Evolutionary conservation across 192 early-diverging fungal genomes (phyloP), one percentile per base, ranked within the genome.

Genomic region (Piromyces sp.): DNA sequence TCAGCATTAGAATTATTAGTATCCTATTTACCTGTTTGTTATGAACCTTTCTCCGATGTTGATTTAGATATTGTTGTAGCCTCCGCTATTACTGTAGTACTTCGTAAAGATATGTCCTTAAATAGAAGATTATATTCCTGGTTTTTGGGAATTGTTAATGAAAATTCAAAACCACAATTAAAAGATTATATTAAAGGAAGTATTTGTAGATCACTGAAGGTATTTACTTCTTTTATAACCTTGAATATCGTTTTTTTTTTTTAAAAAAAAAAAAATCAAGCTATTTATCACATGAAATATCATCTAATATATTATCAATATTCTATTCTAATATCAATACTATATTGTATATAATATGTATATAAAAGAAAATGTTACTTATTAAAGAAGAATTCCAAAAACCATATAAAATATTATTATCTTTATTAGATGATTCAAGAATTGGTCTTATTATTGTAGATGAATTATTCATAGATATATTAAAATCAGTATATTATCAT

Each of bases 21-120:
- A 29, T 87, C 87, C 16, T 90, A 92, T 80, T 93, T 93, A 79
- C 89, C 89, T 16, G 83, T 94, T 29, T 85, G 92, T 82, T 30
- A 26, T 83, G 79, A 84, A 81, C 29, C 94, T 26, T 89, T 96
- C 28, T 83, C 87, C n/a, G 84, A 89, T 30, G 87, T 90, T 28
- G 95, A 97, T 81, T 80, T 92, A 38, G 87, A 88, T 13, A 80
- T 94, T 30, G 84, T 98, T 58, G 88, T 94, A 79, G 87, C 88
- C 26, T 87, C 92, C 13, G 96, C 95, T 0, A 86, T 94, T 3
- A 87, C 88, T 30, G 96, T 97, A 26, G 94, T 97, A 14, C 82
- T 97, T 80, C 86, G 93, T 33, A 94, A 94, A 83, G 97, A 98
- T 85, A 97, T 97, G 95, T 96, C 96, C 29, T 89, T 98, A 22